Evolutionary conservation across 2,329 filamentous ascomycete species (phyloP).

Genomic region (Septoria petroselini): DNA sequence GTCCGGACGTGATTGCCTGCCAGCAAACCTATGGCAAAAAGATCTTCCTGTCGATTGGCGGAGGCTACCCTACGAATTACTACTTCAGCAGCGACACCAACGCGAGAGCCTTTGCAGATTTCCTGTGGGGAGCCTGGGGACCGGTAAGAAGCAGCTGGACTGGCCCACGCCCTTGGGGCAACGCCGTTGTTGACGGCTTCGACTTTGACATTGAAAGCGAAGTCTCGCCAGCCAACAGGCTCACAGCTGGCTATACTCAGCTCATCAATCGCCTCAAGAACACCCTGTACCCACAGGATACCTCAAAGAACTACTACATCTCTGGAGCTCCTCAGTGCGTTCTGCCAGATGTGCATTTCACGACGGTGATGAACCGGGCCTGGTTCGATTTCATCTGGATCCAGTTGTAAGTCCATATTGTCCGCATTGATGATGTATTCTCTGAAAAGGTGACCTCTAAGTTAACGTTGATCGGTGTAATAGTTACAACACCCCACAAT

Average conservation of each 20-base stretch:
- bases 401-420: conserved; percentile 42
- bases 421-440: too few species aligned
- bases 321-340: conserved; percentile 50
- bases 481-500: conserved; percentile 47
- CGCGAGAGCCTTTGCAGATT: conserved; percentile 44
- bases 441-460: too few species aligned
- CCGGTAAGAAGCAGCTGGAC: conserved; percentile 30
- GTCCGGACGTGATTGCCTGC: conserved; percentile 45
- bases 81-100: conserved; percentile 43
- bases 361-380: conserved; percentile 37
- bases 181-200: conserved; percentile 52
- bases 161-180: conserved; percentile 46
- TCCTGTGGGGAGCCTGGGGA: conserved; percentile 49
- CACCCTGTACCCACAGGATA: conserved; percentile 38
- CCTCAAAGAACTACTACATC: conserved; percentile 47
- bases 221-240: conserved; percentile 34
- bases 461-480: too few species aligned
- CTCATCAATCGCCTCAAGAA: conserved; percentile 50
- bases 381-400: conserved; percentile 47
- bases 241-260: conserved; percentile 39
- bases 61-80: conserved; percentile 43
- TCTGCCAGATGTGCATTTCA: conserved; percentile 48
- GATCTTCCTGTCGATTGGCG: conserved; percentile 48
- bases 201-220: conserved; percentile 51
- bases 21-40: conserved; percentile 45